Evolutionary conservation across 768 basidiomycete genomes (phyloP).

Genomic region (Sporobolomyces roseus): DNA sequence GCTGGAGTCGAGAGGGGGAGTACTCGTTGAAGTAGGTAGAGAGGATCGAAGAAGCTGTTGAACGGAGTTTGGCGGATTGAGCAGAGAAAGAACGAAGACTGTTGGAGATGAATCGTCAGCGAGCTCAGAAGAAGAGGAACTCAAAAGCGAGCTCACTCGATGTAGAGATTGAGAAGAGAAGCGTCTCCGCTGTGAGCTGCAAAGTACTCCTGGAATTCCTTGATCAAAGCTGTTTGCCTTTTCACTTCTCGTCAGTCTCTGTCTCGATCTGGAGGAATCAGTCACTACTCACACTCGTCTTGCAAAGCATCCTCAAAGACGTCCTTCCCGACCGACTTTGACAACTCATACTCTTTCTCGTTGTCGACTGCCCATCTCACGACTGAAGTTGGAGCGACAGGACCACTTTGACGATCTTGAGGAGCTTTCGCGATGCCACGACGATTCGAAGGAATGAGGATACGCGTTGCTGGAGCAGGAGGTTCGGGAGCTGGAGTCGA

Average conservation of each 20-base stretch:
- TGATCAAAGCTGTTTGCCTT: slow-evolving; percentile 8
- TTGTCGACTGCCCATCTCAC: slow-evolving; percentile 15
- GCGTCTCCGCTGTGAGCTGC: slow-evolving; percentile 1
- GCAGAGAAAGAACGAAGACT: slow-evolving; percentile 29
- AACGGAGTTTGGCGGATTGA: slow-evolving; percentile 14
- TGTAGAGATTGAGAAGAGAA: slow-evolving; percentile 18
- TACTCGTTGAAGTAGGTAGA: slow-evolving; percentile 24
- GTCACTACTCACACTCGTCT: slow-evolving; percentile 12
- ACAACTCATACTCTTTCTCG: slow-evolving; percentile 19
- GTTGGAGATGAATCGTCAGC: neutral
- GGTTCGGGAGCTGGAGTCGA: neutral
- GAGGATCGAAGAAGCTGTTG: slow-evolving; percentile 13
- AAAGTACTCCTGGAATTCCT: slow-evolving; percentile 18
- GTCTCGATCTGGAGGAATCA: too few species aligned
- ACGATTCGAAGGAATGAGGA: too few species aligned
- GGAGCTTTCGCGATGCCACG: too few species aligned
- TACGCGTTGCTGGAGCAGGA: too few species aligned
- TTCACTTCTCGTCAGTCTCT: too few species aligned
- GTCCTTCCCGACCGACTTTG: slow-evolving; percentile 10
- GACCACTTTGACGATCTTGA: neutral
- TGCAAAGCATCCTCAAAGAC: slow-evolving; percentile 5
- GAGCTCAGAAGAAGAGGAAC: neutral
- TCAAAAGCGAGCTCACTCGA: slow-evolving; percentile 2
- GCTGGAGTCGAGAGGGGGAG: slow-evolving; percentile 21
- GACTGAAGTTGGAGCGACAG: slow-evolving; percentile 7